A percentile compares a stretch with the other conserved stretches of the same genome.
These are phyloP conservation scores for Cyclotella distinguenda DNA, from an alignment of 108 stramenopile genomes.

Conservation along the genomic window DNA sequence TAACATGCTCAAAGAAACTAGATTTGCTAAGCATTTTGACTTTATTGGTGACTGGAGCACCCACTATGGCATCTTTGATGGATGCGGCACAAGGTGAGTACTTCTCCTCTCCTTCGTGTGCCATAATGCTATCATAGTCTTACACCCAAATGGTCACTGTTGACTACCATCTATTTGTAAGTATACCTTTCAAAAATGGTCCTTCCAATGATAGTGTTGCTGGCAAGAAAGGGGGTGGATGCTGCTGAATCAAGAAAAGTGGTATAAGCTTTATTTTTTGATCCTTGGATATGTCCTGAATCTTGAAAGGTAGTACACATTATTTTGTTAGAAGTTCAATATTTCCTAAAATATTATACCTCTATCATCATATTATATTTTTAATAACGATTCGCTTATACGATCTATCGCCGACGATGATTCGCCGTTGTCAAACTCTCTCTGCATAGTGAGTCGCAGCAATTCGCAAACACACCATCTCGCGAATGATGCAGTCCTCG, in stretches of 20 bases:
- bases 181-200: slow-evolving; percentile 44
- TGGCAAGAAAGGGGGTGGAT: slow-evolving; percentile 30
- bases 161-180: neutral
- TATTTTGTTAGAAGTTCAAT: no score
- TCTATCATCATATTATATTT: no score
- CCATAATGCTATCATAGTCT: neutral
- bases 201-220: slow-evolving; percentile 5
- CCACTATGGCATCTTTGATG: slow-evolving; percentile 92
- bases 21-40: slow-evolving; percentile 83
- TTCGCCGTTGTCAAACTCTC: no score
- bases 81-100: slow-evolving; percentile 67
- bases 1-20: slow-evolving; percentile 86
- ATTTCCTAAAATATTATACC: no score
- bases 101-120: neutral
- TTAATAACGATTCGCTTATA: no score
- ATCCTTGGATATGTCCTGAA: no score
- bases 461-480: no score
- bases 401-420: no score
- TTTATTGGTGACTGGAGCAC: slow-evolving; percentile 84
- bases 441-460: no score
- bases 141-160: neutral
- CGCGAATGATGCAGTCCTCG: neutral
- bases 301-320: no score
- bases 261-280: no score
- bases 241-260: slow-evolving; percentile 21